These are phyloP conservation scores for Thelephora terrestris DNA, from an alignment of 1,284 basidiomycete genomes.

Conservation along the genomic window DNA sequence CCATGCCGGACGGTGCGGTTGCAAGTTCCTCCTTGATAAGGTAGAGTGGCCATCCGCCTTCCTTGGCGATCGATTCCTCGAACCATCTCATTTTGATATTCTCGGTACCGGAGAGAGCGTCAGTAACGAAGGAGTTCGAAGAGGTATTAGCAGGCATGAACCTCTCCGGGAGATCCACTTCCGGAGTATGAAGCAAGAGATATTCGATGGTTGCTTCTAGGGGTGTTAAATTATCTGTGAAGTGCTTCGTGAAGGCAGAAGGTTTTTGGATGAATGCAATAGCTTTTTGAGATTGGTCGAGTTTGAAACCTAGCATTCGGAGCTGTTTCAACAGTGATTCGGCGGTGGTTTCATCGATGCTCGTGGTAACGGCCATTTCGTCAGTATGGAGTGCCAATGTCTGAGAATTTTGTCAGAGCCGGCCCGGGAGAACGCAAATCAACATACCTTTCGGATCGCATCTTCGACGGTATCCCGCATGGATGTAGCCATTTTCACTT, in stretches of 20 bases:
- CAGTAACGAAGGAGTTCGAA: conserved; percentile 59
- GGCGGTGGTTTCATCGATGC: conserved; percentile 39
- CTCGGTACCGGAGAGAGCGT: conserved; percentile 46
- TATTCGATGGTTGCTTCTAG: conserved; percentile 68
- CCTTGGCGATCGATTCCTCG: conserved; percentile 73
- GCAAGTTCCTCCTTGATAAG: conserved; percentile 44
- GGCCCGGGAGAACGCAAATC: neutral
- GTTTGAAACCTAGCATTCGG: conserved; percentile 45
- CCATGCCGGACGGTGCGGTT: conserved; percentile 29
- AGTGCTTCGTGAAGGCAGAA: conserved; percentile 40
- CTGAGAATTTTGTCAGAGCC: conserved; percentile 21
- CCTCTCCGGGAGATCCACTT: conserved; percentile 63
- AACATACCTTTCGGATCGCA: conserved; percentile 62
- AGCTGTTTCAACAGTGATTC: conserved; percentile 35
- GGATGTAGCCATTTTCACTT: conserved; percentile 76
- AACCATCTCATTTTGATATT: conserved; percentile 75
- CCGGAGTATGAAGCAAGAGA: conserved; percentile 65
- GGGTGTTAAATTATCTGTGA: conserved; percentile 38
- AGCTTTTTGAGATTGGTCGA: conserved; percentile 38
- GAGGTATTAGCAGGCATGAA: conserved; percentile 56
- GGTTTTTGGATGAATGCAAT: conserved; percentile 41
- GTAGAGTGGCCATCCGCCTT: conserved; percentile 76
- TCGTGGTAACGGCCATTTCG: conserved; percentile 34
- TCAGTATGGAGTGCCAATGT: conserved; percentile 43
- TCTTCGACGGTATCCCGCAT: conserved; percentile 78